Conservation (phyloP, 371 early-diverging fungal species). For the Circinella minor region DNA sequence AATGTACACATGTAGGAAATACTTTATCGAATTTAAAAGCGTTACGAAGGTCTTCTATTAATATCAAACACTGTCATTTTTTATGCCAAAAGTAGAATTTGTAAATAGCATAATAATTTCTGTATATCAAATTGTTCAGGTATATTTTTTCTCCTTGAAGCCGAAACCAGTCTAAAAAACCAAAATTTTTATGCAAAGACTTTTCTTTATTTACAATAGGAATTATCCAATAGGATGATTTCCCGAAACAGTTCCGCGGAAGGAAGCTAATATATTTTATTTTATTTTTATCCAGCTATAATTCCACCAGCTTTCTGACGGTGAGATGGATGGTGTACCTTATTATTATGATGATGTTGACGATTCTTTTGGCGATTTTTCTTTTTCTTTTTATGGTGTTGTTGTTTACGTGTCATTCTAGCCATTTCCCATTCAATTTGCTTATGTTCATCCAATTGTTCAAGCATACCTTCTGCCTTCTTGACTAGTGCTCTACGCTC, state of each 20-base stretch:
- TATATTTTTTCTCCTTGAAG: too few relatives aligned
- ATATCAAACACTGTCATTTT: too few relatives aligned
- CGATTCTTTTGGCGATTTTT: conserved; percentile 10
- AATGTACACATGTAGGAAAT: too few relatives aligned
- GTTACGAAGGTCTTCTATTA: too few relatives aligned
- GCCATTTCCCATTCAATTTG: conserved; percentile 46
- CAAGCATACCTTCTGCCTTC: conserved; percentile 37
- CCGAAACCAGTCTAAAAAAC: too few relatives aligned
- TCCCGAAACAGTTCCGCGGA: not conserved
- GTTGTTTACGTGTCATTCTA: conserved; percentile 10
- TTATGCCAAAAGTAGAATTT: too few relatives aligned
- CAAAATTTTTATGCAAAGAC: too few relatives aligned
- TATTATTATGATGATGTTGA: conserved; percentile 8
- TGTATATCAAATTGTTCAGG: too few relatives aligned
- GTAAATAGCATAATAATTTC: too few relatives aligned
- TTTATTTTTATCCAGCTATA: conserved; percentile 2
- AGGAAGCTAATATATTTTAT: not conserved
- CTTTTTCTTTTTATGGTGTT: conserved; percentile 31
- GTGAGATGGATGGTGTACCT: not conserved
- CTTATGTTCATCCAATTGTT: conserved; percentile 42
- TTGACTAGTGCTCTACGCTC: conserved; percentile 43
- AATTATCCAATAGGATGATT: conserved; percentile 1
- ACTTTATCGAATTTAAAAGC: too few relatives aligned
- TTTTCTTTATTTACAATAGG: not conserved
- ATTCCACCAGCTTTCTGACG: conserved; percentile 3